These are phyloP conservation scores for Camellia lanceoleosa DNA, from an alignment of 148 eudicot species.

Conservation along the genomic window DNA sequence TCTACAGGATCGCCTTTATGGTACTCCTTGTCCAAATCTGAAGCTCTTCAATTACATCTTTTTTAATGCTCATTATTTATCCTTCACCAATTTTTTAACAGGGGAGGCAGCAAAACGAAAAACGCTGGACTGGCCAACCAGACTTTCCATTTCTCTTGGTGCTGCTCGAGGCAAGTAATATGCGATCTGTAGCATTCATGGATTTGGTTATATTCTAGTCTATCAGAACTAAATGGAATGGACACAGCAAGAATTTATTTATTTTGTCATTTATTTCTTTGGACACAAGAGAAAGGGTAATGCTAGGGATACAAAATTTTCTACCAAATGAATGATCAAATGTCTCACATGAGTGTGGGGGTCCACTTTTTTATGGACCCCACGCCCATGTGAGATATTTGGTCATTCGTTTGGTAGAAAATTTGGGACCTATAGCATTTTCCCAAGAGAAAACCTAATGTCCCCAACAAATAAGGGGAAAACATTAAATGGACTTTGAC, in stretches of 20 bases:
- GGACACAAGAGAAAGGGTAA: background rate
- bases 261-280: background rate
- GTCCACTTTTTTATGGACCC: too few species aligned
- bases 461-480: background rate
- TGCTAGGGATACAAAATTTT: too few species aligned
- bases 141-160: slow-evolving; percentile 54
- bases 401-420: too few species aligned
- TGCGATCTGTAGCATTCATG: background rate
- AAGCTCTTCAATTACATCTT: background rate
- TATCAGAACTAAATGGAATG: background rate
- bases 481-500: background rate
- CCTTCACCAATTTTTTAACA: slow-evolving; percentile 12
- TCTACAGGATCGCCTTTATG: slow-evolving; percentile 56
- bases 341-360: too few species aligned
- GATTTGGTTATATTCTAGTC: background rate
- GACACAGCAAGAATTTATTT: background rate
- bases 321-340: too few species aligned
- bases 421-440: too few species aligned
- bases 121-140: slow-evolving; percentile 54
- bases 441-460: background rate
- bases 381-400: too few species aligned
- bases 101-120: slow-evolving; percentile 50
- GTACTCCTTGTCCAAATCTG: slow-evolving; percentile 25
- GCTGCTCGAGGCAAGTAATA: slow-evolving; percentile 54
- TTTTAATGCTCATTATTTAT: background rate